Evolutionary conservation across 1,139 yeast genomes (phyloP).

Genomic region (Wickerhamomyces sp.): DNA sequence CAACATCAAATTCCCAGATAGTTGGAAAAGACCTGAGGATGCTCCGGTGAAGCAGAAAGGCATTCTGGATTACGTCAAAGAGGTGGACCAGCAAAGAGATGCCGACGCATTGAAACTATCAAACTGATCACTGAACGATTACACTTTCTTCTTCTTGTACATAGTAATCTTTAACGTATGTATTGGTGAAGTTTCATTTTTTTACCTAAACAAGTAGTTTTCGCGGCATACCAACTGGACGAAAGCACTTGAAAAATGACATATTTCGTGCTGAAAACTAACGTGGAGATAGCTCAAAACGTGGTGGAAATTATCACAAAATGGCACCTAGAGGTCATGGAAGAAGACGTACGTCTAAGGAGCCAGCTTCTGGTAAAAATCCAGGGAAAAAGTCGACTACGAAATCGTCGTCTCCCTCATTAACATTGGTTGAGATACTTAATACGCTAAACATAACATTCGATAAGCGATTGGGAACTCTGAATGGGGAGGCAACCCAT

Average conservation of each 20-base stretch:
- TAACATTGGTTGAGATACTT: slow-evolving; percentile 47
- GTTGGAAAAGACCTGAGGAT: slow-evolving; percentile 79
- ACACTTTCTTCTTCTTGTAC: not conserved
- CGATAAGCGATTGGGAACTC: slow-evolving; percentile 54
- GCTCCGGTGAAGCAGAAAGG: slow-evolving; percentile 40
- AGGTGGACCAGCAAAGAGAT: slow-evolving; percentile 4
- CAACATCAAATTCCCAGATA: slow-evolving; percentile 56
- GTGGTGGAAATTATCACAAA: not conserved
- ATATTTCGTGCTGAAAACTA: no score
- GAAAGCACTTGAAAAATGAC: not conserved
- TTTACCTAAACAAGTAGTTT: not conserved
- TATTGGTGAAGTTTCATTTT: not conserved
- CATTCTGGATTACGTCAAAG: slow-evolving; percentile 17
- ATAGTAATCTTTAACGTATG: not conserved
- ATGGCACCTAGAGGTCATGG: slow-evolving; percentile 19
- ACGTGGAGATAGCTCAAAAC: no score
- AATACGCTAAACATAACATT: slow-evolving; percentile 49
- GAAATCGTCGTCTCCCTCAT: slow-evolving; percentile 27
- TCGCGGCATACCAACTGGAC: not conserved
- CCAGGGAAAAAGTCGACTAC: slow-evolving; percentile 23
- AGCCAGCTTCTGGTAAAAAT: slow-evolving; percentile 15
- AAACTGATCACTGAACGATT: not conserved
- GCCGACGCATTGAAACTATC: not conserved
- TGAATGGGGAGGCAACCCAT: slow-evolving; percentile 54
- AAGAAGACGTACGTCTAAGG: slow-evolving; percentile 16